These are phyloP conservation scores for Mycena alexandri DNA, from an alignment of 768 basidiomycete species.

Conservation along the genomic window DNA sequence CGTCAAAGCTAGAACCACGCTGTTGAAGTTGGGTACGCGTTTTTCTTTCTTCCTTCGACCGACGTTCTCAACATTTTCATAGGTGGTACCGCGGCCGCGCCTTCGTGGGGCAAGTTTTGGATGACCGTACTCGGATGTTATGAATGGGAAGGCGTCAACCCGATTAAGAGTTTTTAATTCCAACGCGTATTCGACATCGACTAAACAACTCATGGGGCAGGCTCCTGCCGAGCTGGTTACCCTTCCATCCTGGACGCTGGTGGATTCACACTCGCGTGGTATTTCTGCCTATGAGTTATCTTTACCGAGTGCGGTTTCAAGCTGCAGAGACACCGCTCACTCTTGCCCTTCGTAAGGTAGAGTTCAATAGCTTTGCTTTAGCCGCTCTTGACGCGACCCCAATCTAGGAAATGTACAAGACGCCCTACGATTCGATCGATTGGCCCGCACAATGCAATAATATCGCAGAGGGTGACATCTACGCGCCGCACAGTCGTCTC, in stretches of 20 bases:
- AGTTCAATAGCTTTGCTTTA: not conserved
- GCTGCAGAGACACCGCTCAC: constrained; percentile 82
- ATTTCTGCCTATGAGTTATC: constrained; percentile 91
- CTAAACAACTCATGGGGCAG: constrained; percentile 55
- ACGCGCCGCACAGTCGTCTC: constrained; percentile 81
- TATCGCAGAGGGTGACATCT: constrained; percentile 81
- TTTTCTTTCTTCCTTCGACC: not conserved
- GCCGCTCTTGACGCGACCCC: not conserved
- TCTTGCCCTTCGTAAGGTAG: constrained; percentile 76
- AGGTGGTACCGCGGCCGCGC: constrained; percentile 83
- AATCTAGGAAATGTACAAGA: constrained; percentile 81
- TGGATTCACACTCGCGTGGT: constrained; percentile 98
- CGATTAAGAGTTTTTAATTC: constrained; percentile 62
- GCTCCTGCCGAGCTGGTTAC: constrained; percentile 90
- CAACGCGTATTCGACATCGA: not conserved
- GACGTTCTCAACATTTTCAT: not conserved
- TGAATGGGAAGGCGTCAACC: constrained; percentile 89
- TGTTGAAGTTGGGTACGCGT: constrained; percentile 82
- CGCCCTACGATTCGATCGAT: constrained; percentile 84
- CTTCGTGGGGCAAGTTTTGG: constrained; percentile 98
- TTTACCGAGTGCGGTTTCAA: constrained; percentile 78
- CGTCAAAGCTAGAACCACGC: constrained; percentile 80
- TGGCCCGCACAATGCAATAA: constrained; percentile 95
- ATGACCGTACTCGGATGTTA: constrained; percentile 91
- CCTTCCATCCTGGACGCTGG: constrained; percentile 95